Evolutionary conservation across 305 asterid species (phyloP).

Genomic region (Fraxinus paxiana): DNA sequence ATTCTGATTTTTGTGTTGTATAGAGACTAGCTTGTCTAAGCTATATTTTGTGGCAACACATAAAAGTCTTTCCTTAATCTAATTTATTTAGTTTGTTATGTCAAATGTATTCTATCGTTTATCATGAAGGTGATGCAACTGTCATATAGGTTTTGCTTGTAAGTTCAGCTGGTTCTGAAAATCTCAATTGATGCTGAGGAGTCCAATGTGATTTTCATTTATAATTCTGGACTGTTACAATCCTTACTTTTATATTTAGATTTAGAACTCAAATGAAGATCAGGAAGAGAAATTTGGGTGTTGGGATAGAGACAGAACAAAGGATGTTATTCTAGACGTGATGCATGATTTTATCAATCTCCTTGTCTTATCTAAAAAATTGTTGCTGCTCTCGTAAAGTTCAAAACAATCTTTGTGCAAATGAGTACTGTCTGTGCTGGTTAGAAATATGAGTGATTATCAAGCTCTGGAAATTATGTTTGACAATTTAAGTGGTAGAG

Average conservation of each 20-base stretch:
- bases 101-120: neutral
- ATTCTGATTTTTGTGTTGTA: neutral
- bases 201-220: neutral
- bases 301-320: neutral
- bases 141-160: neutral
- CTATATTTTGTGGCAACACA: neutral
- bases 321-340: neutral
- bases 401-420: neutral
- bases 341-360: neutral
- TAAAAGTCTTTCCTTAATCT: neutral
- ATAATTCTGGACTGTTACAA: neutral
- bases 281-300: neutral
- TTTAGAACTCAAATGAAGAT: neutral
- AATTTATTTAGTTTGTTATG: neutral
- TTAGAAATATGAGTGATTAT: neutral
- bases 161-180: neutral
- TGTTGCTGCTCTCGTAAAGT: neutral
- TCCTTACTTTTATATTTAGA: neutral
- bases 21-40: neutral
- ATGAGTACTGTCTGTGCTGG: neutral
- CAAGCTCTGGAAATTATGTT: neutral
- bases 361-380: neutral
- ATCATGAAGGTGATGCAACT: neutral
- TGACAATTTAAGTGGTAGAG: neutral
- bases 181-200: neutral